Base-by-base conservation (phyloP, 2,329 filamentous ascomycete genomes). In the Ascochyta clinopodiicola region DNA sequence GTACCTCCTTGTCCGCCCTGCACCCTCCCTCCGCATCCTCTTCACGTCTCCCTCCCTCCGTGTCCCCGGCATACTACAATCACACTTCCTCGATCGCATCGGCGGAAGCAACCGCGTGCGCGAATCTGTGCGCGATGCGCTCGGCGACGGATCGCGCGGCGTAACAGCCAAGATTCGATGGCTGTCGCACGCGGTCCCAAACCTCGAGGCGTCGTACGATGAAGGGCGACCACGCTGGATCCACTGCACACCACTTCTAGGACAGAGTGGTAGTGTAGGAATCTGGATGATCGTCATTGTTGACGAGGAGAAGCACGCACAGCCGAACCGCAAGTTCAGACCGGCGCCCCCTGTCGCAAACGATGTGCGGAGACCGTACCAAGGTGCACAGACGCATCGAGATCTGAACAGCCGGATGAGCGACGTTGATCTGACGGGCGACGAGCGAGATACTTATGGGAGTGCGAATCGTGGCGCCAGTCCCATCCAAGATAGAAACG, bases 221-320 rank as follows among this genome's bases (percentile, higher is more conserved):
- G 79, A 85, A 46, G 89, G 88, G 0, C 81, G 88, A 17, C 82
- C 83, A 44, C 82, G 88, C 38, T 92, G 89, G 89, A 88, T 92
- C 36, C 89, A 92, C 71, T 90, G 88, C 68, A 92, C 89, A 21
- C 89, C 90, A 2, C 76, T 92, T 3, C 75, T 90, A 3, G 88
- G 88, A 2, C 81, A 81, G 37, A 87, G 87, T 59, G 86, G 87
- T 1, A 79, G 83, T 3, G 85, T 92, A 0, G 90, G 90, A 15
- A 88, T 91, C 0, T 92, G 89, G 89, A 90, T 92, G 87, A 81
- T 92, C 6, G 82, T 92, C 0, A 80, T 92, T 13, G 85, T 91
- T 3, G 88, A 91, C 59, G 86, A 74, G 48, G 71, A 74, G n/a
- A 72, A 72, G 19, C 47, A 61, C 13, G 13, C 46, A 1, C 49